Evolutionary conservation across 345 rosid species (phyloP).

Genomic region (Populus davidiana): DNA sequence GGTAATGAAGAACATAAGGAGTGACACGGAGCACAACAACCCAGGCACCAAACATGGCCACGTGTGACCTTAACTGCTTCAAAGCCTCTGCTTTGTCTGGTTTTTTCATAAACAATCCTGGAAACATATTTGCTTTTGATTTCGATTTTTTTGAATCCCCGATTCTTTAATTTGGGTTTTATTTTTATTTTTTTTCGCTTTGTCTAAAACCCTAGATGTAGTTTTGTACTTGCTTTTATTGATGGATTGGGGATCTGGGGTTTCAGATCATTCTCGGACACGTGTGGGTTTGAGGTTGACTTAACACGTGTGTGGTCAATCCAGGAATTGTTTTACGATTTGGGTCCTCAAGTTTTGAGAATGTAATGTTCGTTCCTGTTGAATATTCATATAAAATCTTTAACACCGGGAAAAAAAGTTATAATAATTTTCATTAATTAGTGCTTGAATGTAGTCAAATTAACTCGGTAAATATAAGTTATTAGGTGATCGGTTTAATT

Average conservation of each 20-base stretch:
- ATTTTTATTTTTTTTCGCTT: background rate
- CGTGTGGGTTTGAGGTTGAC: background rate
- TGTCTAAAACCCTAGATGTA: constrained; percentile 24
- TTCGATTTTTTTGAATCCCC: too few relatives aligned
- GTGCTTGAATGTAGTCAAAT: too few relatives aligned
- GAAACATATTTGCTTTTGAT: constrained; percentile 53
- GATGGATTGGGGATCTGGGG: background rate
- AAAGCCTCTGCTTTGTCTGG: constrained; percentile 81
- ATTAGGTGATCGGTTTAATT: too few relatives aligned
- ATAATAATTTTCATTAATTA: too few relatives aligned
- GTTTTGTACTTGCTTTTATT: background rate
- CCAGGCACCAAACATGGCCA: constrained; percentile 60
- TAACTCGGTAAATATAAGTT: too few relatives aligned
- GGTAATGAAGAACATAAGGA: constrained; percentile 69
- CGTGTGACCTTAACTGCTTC: constrained; percentile 67
- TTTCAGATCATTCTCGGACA: background rate
- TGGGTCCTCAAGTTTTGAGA: background rate
- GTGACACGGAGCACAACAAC: constrained; percentile 55
- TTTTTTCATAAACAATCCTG: constrained; percentile 72
- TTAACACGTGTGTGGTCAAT: background rate
- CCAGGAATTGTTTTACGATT: background rate
- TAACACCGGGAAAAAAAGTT: too few relatives aligned
- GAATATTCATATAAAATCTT: too few relatives aligned
- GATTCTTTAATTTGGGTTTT: background rate
- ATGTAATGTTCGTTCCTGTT: background rate